Base-by-base conservation (phyloP, 345 rosid genomes). In the Citrus cavaleriei region DNA sequence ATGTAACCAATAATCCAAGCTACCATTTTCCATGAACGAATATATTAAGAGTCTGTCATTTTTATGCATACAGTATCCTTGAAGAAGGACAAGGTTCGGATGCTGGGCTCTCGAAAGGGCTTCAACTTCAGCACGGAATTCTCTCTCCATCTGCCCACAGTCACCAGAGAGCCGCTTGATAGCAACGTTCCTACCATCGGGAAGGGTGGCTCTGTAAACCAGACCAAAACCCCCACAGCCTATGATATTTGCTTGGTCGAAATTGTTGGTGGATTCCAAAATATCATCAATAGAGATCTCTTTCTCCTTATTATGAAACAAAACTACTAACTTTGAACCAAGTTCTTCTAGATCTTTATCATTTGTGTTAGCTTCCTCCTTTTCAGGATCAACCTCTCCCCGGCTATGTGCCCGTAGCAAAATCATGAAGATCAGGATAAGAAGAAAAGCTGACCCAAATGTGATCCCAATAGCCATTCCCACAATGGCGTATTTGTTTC, bases 201-300 rank as follows among this genome's bases (percentile, higher is more conserved):
- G 92, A 49, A 94, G 89, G 32, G 78, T 81, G 51, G 95, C 97
- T 81, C 77, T 92, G 83, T 92, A 94, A 75, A 94, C 98, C 78
- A 94, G 83, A 73, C 98, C 98, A 40, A 94, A 94, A 58, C 98
- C 98, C 4, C 98, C 95, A 51, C 98, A 94, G 18, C 98, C 98
- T 4, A 94, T 85, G 68, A 94, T 94, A 82, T 92, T 92, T 46
- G 90, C 88, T 82, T 92, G 94, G 46, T 94, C 91, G 38, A 94
- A 94, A 78, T 89, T 82, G 83, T 89, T 79, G 38, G 98, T 92
- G 10, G 98, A 91, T 74, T 81, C 84, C 79, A 86, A 21, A 77
- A 94, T 89, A 79, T 94, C 98, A 54, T 89, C 92, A 38, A 87
- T 78, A 18, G 89, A 86, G 68, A 95, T 89, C 72, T 90, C 90